Percentiles rank a stretch among this genome's conserved stretches.
phyloP scores from a whole-genome alignment of 2,329 filamentous ascomycete species.

The Xylaria sp. region DNA sequence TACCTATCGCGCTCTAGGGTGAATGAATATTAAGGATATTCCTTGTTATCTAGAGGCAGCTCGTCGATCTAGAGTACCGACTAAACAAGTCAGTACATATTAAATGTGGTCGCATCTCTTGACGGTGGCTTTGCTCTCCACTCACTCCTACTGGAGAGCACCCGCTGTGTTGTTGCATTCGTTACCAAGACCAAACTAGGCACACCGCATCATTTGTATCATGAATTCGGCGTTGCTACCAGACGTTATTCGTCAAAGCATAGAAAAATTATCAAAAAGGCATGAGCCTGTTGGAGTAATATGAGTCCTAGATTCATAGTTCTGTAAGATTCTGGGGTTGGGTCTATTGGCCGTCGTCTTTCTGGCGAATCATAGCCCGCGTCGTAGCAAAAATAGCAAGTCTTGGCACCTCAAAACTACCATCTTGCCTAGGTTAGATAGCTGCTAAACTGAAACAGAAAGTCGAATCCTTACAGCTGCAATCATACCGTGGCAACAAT shows the following conservation, averaged over 20 bases:
- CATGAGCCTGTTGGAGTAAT: background rate
- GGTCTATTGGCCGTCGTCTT: background rate
- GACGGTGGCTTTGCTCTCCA: no score
- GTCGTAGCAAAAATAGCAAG: background rate
- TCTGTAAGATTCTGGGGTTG: background rate
- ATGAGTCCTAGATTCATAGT: background rate
- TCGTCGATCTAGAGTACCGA: no score
- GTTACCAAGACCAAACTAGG: no score
- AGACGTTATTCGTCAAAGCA: background rate
- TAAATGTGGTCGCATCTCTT: no score
- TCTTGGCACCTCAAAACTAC: constrained; percentile 19
- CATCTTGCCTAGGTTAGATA: background rate
- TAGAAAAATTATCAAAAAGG: background rate
- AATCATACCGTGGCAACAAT: constrained; percentile 2
- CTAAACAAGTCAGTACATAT: no score
- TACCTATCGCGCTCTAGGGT: no score
- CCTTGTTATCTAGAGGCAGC: no score
- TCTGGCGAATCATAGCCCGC: constrained; percentile 2
- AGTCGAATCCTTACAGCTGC: constrained; percentile 11
- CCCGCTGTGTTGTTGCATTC: no score
- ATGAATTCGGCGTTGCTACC: background rate
- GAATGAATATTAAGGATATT: no score
- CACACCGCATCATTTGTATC: background rate
- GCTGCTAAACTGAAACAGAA: constrained; percentile 27
- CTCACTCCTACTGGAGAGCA: no score